These are phyloP conservation scores for Lactifluus volemus DNA, from an alignment of 768 basidiomycete species.

Conservation along the genomic window DNA sequence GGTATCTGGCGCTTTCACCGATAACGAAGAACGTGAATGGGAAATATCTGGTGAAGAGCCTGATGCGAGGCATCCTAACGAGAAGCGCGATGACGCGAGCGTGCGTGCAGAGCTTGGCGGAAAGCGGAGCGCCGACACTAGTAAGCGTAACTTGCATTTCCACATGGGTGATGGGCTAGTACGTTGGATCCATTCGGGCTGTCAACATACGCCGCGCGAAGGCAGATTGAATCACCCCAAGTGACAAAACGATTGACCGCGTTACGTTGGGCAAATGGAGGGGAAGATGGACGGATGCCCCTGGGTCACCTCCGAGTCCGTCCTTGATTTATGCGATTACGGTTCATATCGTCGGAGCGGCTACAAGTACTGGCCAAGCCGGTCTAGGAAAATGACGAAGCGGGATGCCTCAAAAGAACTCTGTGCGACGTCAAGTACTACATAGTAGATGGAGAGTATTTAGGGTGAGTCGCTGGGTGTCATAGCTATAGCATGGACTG, in stretches of 20 bases:
- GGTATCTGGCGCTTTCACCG: no score
- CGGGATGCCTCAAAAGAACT: no score
- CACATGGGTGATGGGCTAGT: neutral
- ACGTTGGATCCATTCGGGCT: neutral
- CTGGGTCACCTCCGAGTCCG: no score
- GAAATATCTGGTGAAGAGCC: neutral
- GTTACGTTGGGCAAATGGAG: neutral
- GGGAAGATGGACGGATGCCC: neutral
- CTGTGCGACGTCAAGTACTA: no score
- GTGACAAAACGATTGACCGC: neutral
- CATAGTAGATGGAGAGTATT: no score
- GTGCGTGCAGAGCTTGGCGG: slow-evolving; percentile 11
- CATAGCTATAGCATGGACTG: no score
- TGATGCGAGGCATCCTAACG: neutral
- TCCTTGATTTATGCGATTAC: no score
- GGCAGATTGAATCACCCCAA: neutral
- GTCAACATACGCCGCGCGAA: neutral
- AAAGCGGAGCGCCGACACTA: neutral
- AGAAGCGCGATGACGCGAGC: slow-evolving; percentile 12
- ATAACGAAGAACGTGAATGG: neutral
- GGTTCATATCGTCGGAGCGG: no score
- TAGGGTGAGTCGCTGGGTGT: no score
- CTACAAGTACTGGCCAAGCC: no score
- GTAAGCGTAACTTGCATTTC: neutral
- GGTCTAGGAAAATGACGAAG: no score